These are phyloP conservation scores for Porpolomopsis calyptriformis DNA, from an alignment of 768 basidiomycete genomes.

Conservation along the genomic window DNA sequence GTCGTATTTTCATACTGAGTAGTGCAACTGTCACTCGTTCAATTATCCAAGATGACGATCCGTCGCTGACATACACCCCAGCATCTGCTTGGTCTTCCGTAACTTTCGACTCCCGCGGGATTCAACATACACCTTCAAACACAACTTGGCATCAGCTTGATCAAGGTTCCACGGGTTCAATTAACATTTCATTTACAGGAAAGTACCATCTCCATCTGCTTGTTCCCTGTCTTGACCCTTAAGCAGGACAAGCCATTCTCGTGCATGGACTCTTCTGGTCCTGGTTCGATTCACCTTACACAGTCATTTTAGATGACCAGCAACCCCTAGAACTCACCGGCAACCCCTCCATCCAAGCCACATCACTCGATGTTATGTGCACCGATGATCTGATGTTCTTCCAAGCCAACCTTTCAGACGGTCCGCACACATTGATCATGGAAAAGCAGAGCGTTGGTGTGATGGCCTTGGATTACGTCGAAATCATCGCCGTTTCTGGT, in stretches of 20 bases:
- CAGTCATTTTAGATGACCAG: background rate
- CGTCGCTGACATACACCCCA: background rate
- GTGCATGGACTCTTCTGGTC: background rate
- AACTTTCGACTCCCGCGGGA: background rate
- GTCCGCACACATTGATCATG: background rate
- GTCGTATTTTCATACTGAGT: background rate
- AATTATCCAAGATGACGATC: background rate
- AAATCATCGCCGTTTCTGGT: background rate
- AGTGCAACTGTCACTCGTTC: background rate
- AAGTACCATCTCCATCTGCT: background rate
- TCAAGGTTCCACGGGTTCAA: background rate
- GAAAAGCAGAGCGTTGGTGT: background rate
- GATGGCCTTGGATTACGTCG: background rate
- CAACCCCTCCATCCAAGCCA: background rate
- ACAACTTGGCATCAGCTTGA: background rate
- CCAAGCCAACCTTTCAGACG: background rate
- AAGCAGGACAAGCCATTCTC: background rate
- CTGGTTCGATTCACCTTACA: background rate
- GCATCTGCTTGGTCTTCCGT: background rate
- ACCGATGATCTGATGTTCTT: background rate
- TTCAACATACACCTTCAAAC: background rate
- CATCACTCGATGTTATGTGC: background rate
- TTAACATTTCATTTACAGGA: background rate
- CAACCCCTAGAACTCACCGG: background rate
- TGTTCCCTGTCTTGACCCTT: background rate